A percentile compares a stretch with the other conserved stretches of the same genome.
These are phyloP conservation scores for Hemileia vastatrix DNA, from an alignment of 1,284 basidiomycete species.

Conservation along the genomic window DNA sequence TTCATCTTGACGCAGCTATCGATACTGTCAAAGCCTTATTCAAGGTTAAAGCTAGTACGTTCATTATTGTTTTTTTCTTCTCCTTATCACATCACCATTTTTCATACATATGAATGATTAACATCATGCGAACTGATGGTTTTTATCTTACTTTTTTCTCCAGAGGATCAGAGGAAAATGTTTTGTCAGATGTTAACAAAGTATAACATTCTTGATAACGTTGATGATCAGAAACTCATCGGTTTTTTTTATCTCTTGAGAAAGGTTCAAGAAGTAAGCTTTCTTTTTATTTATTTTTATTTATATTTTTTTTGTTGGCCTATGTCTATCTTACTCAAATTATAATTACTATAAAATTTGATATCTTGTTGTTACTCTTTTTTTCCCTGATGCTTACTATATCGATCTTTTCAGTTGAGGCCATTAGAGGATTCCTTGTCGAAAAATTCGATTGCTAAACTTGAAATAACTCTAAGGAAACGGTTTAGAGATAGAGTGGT, in stretches of 20 bases:
- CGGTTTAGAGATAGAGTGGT: constrained; percentile 54
- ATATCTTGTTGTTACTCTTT: constrained; percentile 3
- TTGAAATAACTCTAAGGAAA: constrained; percentile 55
- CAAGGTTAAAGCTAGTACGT: constrained; percentile 49
- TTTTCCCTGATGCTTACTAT: no score
- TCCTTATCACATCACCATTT: neutral
- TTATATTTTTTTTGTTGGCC: constrained; percentile 1
- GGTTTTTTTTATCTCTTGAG: constrained; percentile 56
- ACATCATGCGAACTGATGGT: constrained; percentile 39
- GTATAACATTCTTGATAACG: constrained; percentile 60
- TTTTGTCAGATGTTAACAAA: constrained; percentile 70
- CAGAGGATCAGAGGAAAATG: constrained; percentile 70
- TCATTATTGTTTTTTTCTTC: constrained; percentile 36
- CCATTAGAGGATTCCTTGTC: constrained; percentile 61
- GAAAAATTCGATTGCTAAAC: constrained; percentile 61
- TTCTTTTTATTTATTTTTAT: neutral
- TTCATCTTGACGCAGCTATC: constrained; percentile 66
- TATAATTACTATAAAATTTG: no score
- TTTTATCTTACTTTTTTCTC: constrained; percentile 1
- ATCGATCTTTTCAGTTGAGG: constrained; percentile 58
- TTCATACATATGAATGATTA: constrained; percentile 27
- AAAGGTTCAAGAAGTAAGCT: constrained; percentile 55
- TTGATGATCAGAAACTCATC: constrained; percentile 56
- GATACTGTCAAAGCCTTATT: constrained; percentile 58
- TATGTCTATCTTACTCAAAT: constrained; percentile 2